Percentiles rank a stretch among this genome's conserved stretches.
These are phyloP conservation scores for Pseudogymnoascus sp. DNA, from an alignment of 2,329 filamentous ascomycete species.

Conservation along the genomic window DNA sequence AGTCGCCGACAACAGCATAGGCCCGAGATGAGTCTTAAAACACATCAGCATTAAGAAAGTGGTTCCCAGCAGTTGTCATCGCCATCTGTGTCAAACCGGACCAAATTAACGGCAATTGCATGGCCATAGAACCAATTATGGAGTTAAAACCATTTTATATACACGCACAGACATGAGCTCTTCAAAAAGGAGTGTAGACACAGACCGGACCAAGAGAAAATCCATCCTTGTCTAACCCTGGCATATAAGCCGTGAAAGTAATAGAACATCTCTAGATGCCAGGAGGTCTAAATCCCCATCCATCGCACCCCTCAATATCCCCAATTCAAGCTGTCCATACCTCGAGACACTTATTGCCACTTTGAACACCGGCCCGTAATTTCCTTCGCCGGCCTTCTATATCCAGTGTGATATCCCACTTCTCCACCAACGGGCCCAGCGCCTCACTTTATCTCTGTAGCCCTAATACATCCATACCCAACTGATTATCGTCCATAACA, in stretches of 20 bases:
- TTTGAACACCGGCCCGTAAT: not conserved
- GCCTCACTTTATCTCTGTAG: not conserved
- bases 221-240: not conserved
- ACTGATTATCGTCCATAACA: not conserved
- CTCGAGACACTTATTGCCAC: not conserved
- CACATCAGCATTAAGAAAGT: too few species aligned
- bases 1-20: too few species aligned
- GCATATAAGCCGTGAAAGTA: not conserved
- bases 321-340: not conserved
- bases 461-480: not conserved
- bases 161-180: not conserved
- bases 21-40: too few species aligned
- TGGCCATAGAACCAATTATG: not conserved
- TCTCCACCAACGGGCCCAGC: not conserved
- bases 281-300: not conserved
- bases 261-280: slow-evolving; percentile 9
- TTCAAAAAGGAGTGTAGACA: not conserved
- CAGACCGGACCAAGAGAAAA: not conserved
- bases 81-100: too few species aligned
- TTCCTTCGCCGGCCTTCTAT: not conserved
- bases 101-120: too few species aligned
- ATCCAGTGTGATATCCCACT: not conserved
- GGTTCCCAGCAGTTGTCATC: too few species aligned
- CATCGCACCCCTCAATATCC: not conserved
- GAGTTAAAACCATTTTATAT: not conserved